These are phyloP conservation scores for Themeda triandra DNA, from an alignment of 176 grass and related monocot genomes.

Conservation along the genomic window DNA sequence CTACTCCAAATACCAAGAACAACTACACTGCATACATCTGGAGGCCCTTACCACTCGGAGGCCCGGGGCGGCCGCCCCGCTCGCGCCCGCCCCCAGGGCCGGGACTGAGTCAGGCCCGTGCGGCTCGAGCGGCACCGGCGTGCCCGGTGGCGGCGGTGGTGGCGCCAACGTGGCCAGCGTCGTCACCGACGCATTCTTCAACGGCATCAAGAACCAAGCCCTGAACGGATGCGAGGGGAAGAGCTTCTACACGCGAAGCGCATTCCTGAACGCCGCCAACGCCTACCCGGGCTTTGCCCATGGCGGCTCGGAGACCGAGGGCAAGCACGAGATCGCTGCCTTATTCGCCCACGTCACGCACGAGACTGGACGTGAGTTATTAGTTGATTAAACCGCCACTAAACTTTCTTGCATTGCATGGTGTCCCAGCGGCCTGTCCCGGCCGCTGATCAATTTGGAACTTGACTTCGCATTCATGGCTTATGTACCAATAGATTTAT, in stretches of 20 bases:
- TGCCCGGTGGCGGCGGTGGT: background rate
- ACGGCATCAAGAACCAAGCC: conserved; percentile 53
- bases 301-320: background rate
- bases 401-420: too few species aligned
- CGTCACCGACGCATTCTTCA: conserved; percentile 25
- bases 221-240: conserved; percentile 40
- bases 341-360: conserved; percentile 70
- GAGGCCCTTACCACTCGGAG: too few species aligned
- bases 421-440: too few species aligned
- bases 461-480: too few species aligned
- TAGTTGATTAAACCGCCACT: too few species aligned
- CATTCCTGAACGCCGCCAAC: conserved; percentile 38
- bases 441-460: too few species aligned
- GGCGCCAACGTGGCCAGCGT: background rate
- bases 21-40: too few species aligned
- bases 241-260: conserved; percentile 58
- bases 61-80: too few species aligned
- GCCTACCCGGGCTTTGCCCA: background rate
- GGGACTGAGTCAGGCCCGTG: too few species aligned
- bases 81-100: too few species aligned
- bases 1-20: too few species aligned
- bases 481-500: conserved; percentile 27
- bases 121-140: background rate
- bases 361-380: background rate
- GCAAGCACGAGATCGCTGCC: conserved; percentile 71